Base-by-base conservation (phyloP, 148 eudicot species). In the Amaranthus palmeri region DNA sequence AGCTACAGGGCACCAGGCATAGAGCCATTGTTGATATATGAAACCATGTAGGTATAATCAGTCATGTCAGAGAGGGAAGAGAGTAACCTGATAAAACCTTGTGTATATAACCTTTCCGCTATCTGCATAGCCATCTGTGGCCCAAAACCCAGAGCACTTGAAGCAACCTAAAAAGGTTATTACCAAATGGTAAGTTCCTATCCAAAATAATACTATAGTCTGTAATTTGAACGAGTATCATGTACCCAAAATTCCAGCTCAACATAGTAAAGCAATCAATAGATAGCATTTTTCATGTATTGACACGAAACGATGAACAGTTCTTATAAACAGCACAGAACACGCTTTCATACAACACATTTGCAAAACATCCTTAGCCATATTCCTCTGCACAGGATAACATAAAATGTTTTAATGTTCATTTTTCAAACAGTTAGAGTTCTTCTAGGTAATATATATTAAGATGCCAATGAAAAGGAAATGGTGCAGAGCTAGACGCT, bases 71-170 rank as follows among this genome's bases (percentile, higher is more conserved):
- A 74, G 43, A 7, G 40, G 69, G 68, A 47, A 58, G 66, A 47
- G 17, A 36, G 77, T 55, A 68, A 93, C 98, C 96, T 93, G 88
- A 93, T 93, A 72, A 79, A 93, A 74, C 98, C 98, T 86, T 93
- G 98, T 65, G 98, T 93, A 76, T 93, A 93, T 79, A 93, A 77
- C 71, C 92, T 92, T 81, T 93, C 98, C 76, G 98, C 98, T 58
- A 90, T 68, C 80, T 93, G 98, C 98, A 93, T 93, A 67, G 98
- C 86, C 82, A 86, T 74, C 74, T 93, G 98, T 18, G 98, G 98
- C 74, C 95, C 98, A 74, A 85, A 82, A 41, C 96, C 96, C 69
- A 93, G 78, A 62, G 98, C 87, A 77, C 98, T 93, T 72, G 98
- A 93, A 79, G 96, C 98, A 81, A 93, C 92, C 98, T 93, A 80